These are phyloP conservation scores for Stagonosporopsis cucurbitacearum DNA, from an alignment of 2,329 filamentous ascomycete species.

Conservation along the genomic window DNA sequence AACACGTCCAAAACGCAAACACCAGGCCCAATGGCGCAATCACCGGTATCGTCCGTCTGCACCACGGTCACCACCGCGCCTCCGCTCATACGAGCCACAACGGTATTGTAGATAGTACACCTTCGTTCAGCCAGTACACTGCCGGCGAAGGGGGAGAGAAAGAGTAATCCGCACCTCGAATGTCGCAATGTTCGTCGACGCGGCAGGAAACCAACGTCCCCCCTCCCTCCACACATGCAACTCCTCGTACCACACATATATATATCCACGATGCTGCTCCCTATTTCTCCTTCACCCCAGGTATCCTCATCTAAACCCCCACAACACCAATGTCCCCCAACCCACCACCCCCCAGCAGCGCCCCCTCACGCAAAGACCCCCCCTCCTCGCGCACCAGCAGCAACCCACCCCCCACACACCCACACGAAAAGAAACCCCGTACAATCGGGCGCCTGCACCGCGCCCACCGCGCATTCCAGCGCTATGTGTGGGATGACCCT, in stretches of 20 bases:
- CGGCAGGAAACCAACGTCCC: not conserved
- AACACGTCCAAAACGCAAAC: slow-evolving; percentile 4
- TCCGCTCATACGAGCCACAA: not conserved
- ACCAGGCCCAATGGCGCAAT: slow-evolving; percentile 4
- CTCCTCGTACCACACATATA: not conserved
- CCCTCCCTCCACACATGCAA: no score
- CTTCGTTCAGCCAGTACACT: not conserved
- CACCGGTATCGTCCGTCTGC: slow-evolving; percentile 2
- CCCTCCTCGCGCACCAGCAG: slow-evolving; percentile 18
- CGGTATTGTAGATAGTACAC: not conserved
- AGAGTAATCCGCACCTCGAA: slow-evolving; percentile 1
- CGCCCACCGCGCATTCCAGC: slow-evolving; percentile 22
- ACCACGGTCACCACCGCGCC: not conserved
- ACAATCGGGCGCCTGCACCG: slow-evolving; percentile 21
- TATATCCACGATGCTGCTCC: not conserved
- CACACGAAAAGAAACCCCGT: slow-evolving; percentile 26
- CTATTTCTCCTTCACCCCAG: not conserved
- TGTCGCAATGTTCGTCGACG: slow-evolving; percentile 8
- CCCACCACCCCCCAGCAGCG: no score
- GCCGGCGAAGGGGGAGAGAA: no score
- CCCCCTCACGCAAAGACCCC: not conserved
- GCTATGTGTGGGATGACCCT: slow-evolving; percentile 31
- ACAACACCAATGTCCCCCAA: slow-evolving; percentile 7
- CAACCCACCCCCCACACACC: slow-evolving; percentile 1
- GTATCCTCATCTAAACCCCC: not conserved